Base-by-base conservation (phyloP, 2,329 filamentous ascomycete species). In the Trichoderma atrobrunneum region DNA sequence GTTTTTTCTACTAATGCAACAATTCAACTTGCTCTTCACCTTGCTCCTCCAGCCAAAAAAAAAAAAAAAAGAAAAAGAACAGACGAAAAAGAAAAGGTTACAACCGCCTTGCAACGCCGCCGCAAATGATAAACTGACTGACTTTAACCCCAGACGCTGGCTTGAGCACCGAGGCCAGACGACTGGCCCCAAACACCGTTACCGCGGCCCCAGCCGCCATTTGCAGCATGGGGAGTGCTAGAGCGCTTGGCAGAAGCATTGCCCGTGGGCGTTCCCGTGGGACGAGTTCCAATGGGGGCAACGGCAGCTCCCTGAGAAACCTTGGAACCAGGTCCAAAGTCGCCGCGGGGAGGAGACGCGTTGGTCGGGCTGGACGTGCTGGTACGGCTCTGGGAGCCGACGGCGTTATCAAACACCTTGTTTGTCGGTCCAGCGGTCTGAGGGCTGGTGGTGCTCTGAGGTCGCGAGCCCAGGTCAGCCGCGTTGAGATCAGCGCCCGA, bases 281-380 rank as follows among this genome's bases (percentile, higher is more conserved):
- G 95, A 59, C 96, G 92, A 72, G 95, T 98, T 75, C 96, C 96
- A 77, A 98, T 98, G 21, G 96, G 95, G 26, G 94, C 95, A 68
- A 98, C 94, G 5, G 92, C 87, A 72, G 87, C 86, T 70, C 87
- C 87, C 64, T 85, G 81, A 63, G 84, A 85, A 74, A 88, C 80
- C 83, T 89, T 89, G 67, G 82, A 81, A 60, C 82, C 85, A 73
- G 81, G 87, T 34, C 86, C 83, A 48, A 90, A 87, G 67, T 90
- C 87, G 10, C 68, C 62, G 57, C 90, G 90, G 70, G 94, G 93
- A 56, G 94, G 93, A 7, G 94, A 97, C 54, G 89, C 92, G 71
- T 91, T 91, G 11, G 94, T 85, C 14, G 85, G 94, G 28, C 95
- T 97, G 1, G 95, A 97, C 76, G 90, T 93, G 76, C 92, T 97